Conservation (phyloP, 768 basidiomycete species). For the Kwoniella botswanensis region DNA sequence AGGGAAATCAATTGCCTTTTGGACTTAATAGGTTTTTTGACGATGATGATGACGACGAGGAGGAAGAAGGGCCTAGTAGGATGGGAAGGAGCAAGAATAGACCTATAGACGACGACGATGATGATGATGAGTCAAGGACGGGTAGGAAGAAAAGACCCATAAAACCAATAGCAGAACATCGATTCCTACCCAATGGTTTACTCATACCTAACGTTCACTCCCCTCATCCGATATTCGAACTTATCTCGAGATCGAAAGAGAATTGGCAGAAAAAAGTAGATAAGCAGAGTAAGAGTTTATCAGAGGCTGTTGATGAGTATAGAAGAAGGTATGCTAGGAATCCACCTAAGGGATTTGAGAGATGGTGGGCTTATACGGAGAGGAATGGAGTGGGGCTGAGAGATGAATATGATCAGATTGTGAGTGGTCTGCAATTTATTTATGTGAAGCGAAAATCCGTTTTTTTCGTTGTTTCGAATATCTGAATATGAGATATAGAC, state of each 20-base stretch:
- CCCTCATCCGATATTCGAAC: constrained; percentile 51
- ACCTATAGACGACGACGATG: background rate
- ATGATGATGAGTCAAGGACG: background rate
- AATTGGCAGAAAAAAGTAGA: constrained; percentile 44
- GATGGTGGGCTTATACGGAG: constrained; percentile 46
- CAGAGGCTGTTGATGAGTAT: constrained; percentile 52
- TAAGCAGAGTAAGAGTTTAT: constrained; percentile 41
- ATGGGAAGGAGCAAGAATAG: background rate
- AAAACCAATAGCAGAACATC: constrained; percentile 23
- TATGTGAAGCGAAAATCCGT: background rate
- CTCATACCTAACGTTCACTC: constrained; percentile 38
- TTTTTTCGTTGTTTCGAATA: background rate
- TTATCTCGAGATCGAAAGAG: constrained; percentile 39
- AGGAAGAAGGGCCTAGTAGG: background rate
- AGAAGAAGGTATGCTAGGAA: constrained; percentile 46
- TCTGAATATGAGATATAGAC: background rate
- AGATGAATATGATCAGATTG: constrained; percentile 58
- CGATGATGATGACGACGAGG: background rate
- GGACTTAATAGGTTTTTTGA: background rate
- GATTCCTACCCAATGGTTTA: constrained; percentile 39
- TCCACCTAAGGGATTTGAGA: constrained; percentile 53
- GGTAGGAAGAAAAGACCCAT: background rate
- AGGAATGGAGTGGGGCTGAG: constrained; percentile 43
- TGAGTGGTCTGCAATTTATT: constrained; percentile 27
- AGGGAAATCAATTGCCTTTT: background rate